phyloP scores from a whole-genome alignment of 2,329 filamentous ascomycete species.

The Chaetomium sp. region DNA sequence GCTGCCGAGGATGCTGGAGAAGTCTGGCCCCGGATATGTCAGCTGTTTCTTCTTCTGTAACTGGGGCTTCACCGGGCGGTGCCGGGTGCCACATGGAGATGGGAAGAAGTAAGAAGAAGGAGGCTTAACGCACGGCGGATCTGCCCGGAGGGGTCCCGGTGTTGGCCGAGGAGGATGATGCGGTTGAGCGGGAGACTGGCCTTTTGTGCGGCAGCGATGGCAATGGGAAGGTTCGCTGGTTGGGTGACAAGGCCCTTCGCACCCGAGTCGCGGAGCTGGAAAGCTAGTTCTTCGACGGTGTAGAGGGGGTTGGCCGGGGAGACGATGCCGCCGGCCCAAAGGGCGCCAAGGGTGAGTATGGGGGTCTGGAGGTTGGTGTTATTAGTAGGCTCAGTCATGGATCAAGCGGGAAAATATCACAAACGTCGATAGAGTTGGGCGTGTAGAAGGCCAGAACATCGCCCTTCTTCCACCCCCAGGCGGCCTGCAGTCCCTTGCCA shows the following conservation, averaged over 20 bases:
- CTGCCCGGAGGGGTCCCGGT: constrained; percentile 57
- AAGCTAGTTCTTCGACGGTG: constrained; percentile 78
- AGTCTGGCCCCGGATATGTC: constrained; percentile 49
- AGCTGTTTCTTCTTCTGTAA: too few relatives aligned
- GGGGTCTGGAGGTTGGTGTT: constrained; percentile 52
- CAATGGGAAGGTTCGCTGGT: constrained; percentile 63
- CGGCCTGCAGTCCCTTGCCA: constrained; percentile 73
- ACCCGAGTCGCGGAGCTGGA: constrained; percentile 77
- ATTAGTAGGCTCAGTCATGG: background rate
- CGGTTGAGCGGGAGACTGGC: constrained; percentile 71
- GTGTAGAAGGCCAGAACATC: constrained; percentile 83
- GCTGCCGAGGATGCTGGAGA: constrained; percentile 67
- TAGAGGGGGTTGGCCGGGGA: constrained; percentile 90
- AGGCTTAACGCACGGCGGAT: constrained; percentile 52
- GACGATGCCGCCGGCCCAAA: constrained; percentile 80
- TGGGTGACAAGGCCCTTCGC: constrained; percentile 79
- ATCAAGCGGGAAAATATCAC: background rate
- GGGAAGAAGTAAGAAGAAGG: too few relatives aligned
- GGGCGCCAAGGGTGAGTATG: constrained; percentile 72
- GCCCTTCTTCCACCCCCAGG: constrained; percentile 78
- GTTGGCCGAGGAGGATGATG: constrained; percentile 76
- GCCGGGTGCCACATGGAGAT: too few relatives aligned
- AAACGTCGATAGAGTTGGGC: constrained; percentile 76
- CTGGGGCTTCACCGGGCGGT: too few relatives aligned
- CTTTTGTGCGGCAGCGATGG: constrained; percentile 66